Evolutionary conservation across 2,329 filamentous ascomycete genomes (phyloP), one percentile per base, ranked within the genome.

Genomic region (Fusarium sp.): DNA sequence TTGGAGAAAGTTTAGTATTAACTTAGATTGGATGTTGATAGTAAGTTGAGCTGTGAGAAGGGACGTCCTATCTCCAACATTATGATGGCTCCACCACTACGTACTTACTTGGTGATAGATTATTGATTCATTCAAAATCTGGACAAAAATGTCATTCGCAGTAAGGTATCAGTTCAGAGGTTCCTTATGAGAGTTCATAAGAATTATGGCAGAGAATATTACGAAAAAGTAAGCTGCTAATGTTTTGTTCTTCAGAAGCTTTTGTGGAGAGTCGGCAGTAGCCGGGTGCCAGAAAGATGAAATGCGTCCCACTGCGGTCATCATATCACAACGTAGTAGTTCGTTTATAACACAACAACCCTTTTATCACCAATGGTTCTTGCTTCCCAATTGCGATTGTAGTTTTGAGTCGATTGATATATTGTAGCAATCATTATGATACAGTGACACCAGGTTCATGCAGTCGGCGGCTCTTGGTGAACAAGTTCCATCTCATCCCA

Each of bases 371-470:
- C 49, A 59, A 26, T 38, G 44, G 40, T 50, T 58, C 9, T 41
- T 30, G 31, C n/a, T 53, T 46, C 33, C 50, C 59, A 64, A 62
- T 67, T 62, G 55, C 45, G 49, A 47, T 55, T 34, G 60, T 68
- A 49, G 47, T 69, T 56, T 57, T 57, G 31, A 60, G 62, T 57
- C 62, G 71, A 72, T 73, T 74, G 73, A 67, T 77, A 68, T 70
- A 76, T 74, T 75, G 70, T 68, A 77, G 67, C 75, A 78, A 73
- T 76, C 69, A 53, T 72, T 77, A 77, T 77, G 75, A 72, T 79
- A 79, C 77, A 78, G 65, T 67, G 63, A 69, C 75, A 72, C 63
- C 52, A 62, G 66, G 65, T 70, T 62, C 67, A 71, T 70, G 72
- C 70, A 67, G 57, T 69, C 45, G 58, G 65, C 56, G 62, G 61